phyloP scores from a whole-genome alignment of 2,329 filamentous ascomycete species.

The Furcasterigmium furcatum region DNA sequence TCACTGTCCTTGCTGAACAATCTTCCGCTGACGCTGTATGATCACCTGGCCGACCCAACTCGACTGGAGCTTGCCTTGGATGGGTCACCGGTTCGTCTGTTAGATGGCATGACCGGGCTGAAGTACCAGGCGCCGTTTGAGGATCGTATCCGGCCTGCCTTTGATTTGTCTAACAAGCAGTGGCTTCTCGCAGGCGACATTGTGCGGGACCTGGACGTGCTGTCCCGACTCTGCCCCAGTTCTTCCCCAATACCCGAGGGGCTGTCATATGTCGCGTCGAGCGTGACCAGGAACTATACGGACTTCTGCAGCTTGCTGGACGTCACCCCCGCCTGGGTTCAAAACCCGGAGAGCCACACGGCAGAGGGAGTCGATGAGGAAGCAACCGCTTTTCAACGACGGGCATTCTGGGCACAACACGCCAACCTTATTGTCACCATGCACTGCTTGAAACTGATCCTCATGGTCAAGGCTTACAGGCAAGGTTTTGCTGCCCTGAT shows the following conservation, averaged over 20 bases:
- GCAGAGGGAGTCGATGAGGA: background rate
- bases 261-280: background rate
- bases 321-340: constrained; percentile 3
- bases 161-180: constrained; percentile 2
- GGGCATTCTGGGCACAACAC: constrained; percentile 29
- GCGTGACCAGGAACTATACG: constrained; percentile 14
- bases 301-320: constrained; percentile 16
- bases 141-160: background rate
- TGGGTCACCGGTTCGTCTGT: background rate
- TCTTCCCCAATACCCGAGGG: constrained; percentile 9
- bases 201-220: constrained; percentile 7
- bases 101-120: background rate
- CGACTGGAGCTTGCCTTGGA: background rate
- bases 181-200: constrained; percentile 8
- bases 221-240: background rate
- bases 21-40: constrained; percentile 32
- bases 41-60: constrained; percentile 1
- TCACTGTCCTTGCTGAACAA: constrained; percentile 34
- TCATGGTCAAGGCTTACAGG: constrained; percentile 10
- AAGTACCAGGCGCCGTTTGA: background rate
- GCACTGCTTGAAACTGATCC: constrained; percentile 38
- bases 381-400: accelerated
- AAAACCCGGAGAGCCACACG: background rate
- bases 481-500: constrained; percentile 4
- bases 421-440: constrained; percentile 36